Conservation (phyloP, 2,329 filamentous ascomycete genomes). For the Scedosporium boydii region DNA sequence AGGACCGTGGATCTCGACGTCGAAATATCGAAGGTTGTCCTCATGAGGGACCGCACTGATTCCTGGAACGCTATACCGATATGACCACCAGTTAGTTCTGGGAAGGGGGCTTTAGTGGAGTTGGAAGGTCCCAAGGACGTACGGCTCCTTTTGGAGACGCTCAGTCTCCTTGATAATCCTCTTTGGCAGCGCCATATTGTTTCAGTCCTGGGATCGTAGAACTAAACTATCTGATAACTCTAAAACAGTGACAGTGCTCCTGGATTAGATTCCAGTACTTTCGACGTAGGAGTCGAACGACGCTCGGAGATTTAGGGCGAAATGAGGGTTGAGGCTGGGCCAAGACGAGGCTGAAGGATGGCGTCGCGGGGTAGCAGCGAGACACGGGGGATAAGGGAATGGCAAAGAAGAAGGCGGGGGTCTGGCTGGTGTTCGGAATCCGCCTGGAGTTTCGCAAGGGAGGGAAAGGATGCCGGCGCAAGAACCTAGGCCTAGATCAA, state of each 20-base stretch:
- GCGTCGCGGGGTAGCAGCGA: slow-evolving; percentile 3
- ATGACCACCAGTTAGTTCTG: not conserved
- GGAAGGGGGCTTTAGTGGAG: not conserved
- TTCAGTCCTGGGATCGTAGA: not conserved
- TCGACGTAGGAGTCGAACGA: not conserved
- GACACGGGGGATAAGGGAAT: not conserved
- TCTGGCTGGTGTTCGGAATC: no score
- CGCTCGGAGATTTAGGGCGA: not conserved
- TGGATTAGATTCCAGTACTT: not conserved
- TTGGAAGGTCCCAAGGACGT: slow-evolving; percentile 26
- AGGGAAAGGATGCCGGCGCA: no score
- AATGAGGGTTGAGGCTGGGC: not conserved
- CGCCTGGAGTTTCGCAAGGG: no score
- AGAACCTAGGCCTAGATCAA: no score
- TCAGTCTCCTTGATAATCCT: slow-evolving; percentile 98
- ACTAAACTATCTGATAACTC: not conserved
- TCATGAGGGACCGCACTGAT: slow-evolving; percentile 95
- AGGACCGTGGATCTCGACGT: slow-evolving; percentile 91
- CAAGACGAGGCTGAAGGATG: slow-evolving; percentile 3
- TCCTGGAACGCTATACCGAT: slow-evolving; percentile 65
- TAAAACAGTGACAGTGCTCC: not conserved
- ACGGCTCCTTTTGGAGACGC: slow-evolving; percentile 93
- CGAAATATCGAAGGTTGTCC: slow-evolving; percentile 96
- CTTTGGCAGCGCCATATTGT: slow-evolving; percentile 71
- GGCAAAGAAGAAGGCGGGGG: not conserved